Conservation (phyloP, 306 rosid genomes). For the Vicia villosa region DNA sequence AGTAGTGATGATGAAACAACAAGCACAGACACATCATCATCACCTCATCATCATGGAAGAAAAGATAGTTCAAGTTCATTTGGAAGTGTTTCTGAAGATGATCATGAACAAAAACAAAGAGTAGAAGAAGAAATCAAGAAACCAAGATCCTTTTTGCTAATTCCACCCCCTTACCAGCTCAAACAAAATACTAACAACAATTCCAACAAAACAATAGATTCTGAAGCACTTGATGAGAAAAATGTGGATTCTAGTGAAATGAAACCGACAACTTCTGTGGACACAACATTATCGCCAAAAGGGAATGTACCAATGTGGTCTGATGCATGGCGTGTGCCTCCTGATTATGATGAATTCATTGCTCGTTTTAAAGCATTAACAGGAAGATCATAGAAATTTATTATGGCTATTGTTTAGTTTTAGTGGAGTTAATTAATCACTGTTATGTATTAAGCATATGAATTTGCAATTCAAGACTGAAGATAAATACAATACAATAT, state of each 20-base stretch:
- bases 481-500: background rate
- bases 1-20: slow-evolving; percentile 62
- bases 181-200: slow-evolving; percentile 35
- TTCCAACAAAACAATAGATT: slow-evolving; percentile 37
- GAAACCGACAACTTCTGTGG: slow-evolving; percentile 16
- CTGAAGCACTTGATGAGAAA: background rate
- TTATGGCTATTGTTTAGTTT: background rate
- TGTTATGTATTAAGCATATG: background rate
- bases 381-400: slow-evolving; percentile 35
- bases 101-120: slow-evolving; percentile 3
- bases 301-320: slow-evolving; percentile 29
- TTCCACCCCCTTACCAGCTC: slow-evolving; percentile 76
- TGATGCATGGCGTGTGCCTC: slow-evolving; percentile 50
- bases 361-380: slow-evolving; percentile 60
- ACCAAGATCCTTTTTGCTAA: slow-evolving; percentile 41
- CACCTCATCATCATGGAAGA: slow-evolving; percentile 38
- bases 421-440: background rate
- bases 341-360: slow-evolving; percentile 72
- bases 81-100: slow-evolving; percentile 56
- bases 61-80: slow-evolving; percentile 53
- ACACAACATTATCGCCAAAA: slow-evolving; percentile 25
- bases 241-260: slow-evolving; percentile 13
- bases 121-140: slow-evolving; percentile 39
- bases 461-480: background rate
- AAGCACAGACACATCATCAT: slow-evolving; percentile 49